A percentile compares a stretch with the other conserved stretches of the same genome.
phyloP scores from a whole-genome alignment of 2,329 filamentous ascomycete species.

The Aspergillus ochraceus region DNA sequence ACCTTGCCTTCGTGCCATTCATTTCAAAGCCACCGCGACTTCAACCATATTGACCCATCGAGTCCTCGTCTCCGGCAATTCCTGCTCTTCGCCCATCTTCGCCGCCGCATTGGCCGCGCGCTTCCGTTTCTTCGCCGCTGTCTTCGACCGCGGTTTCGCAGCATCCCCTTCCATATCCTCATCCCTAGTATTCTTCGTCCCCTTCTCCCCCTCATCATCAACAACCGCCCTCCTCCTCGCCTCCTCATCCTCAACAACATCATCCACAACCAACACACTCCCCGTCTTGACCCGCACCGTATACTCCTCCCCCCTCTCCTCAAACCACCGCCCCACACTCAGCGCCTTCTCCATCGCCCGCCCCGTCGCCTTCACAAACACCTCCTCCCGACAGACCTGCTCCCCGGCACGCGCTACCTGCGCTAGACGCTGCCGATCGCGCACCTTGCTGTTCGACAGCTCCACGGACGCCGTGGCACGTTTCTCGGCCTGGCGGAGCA shows the following conservation, averaged over 20 bases:
- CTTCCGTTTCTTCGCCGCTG: conserved; percentile 31
- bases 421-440: conserved; percentile 32
- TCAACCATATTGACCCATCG: conserved; percentile 51
- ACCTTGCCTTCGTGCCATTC: conserved; percentile 13
- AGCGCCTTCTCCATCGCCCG: conserved; percentile 59
- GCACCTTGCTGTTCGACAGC: conserved; percentile 31
- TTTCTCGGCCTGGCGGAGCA: conserved; percentile 55
- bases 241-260: conserved; percentile 51
- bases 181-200: conserved; percentile 12
- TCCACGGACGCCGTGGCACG: conserved; percentile 49
- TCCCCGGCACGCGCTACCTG: conserved; percentile 35
- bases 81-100: conserved; percentile 33
- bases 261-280: conserved; percentile 60
- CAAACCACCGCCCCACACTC: conserved; percentile 57
- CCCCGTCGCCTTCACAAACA: conserved; percentile 61
- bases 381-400: conserved; percentile 46
- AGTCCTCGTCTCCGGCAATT: conserved; percentile 46
- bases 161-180: conserved; percentile 10
- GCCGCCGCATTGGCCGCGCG: conserved; percentile 19
- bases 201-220: conserved; percentile 27
- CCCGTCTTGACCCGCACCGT: conserved; percentile 55
- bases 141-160: conserved; percentile 14
- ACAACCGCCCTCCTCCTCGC: conserved; percentile 22
- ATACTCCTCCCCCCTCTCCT: conserved; percentile 51
- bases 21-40: conserved; percentile 44